Evolutionary conservation across 164 flowering plant species (phyloP).

Genomic region (Euptelea pleiosperma): DNA sequence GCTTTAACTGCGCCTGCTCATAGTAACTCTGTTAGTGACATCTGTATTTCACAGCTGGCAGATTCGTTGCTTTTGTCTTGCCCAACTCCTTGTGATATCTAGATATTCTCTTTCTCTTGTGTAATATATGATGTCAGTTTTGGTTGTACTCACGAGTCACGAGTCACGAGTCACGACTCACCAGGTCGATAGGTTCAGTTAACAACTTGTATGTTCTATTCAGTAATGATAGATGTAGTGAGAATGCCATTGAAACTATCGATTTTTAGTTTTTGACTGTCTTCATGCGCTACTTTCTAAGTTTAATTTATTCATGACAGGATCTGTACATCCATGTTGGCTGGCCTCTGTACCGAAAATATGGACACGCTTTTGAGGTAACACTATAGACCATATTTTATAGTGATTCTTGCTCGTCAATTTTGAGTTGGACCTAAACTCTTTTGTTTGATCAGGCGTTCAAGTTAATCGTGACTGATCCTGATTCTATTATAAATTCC

Average conservation of each 20-base stretch:
- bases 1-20: no score
- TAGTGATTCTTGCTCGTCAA: background rate
- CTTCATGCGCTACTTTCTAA: background rate
- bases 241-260: background rate
- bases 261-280: background rate
- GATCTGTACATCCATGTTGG: constrained; percentile 83
- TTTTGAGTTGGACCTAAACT: background rate
- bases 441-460: constrained; percentile 56
- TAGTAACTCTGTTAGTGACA: no score
- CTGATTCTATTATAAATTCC: constrained; percentile 69
- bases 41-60: no score
- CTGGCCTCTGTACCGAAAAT: constrained; percentile 89
- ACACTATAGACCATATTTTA: background rate
- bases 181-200: no score
- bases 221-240: no score
- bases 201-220: no score
- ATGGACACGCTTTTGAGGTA: constrained; percentile 99
- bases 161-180: no score
- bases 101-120: no score
- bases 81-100: no score
- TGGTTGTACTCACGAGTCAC: no score
- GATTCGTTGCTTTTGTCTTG: no score
- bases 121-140: no score
- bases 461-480: constrained; percentile 75
- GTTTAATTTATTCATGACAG: constrained; percentile 32